Conservation (phyloP, 768 basidiomycete genomes). For the Rhizopogon vesiculosus region DNA sequence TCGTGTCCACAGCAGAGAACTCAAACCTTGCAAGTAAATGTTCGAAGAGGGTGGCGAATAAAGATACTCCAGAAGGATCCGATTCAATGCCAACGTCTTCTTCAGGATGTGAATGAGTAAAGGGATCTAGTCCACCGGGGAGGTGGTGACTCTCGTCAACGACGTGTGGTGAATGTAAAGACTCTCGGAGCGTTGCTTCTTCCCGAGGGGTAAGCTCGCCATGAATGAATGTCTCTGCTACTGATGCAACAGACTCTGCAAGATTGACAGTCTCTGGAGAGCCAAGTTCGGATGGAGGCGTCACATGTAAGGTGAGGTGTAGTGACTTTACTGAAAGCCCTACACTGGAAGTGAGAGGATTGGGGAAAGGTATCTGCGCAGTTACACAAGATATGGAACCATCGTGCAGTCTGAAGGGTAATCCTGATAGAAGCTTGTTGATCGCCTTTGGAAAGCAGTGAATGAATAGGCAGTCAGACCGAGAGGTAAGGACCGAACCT, state of each 20-base stretch:
- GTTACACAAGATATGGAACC: slow-evolving; percentile 74
- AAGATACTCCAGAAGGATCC: slow-evolving; percentile 72
- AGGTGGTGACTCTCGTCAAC: slow-evolving; percentile 40
- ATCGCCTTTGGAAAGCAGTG: slow-evolving; percentile 54
- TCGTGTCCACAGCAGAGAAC: slow-evolving; percentile 66
- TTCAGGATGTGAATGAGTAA: slow-evolving; percentile 26
- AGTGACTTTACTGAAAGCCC: slow-evolving; percentile 66
- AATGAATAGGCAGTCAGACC: slow-evolving; percentile 8
- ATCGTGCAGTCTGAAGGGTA: slow-evolving; percentile 65
- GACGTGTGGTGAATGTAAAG: slow-evolving; percentile 43
- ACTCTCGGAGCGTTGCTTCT: slow-evolving; percentile 65
- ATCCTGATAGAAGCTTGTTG: slow-evolving; percentile 57
- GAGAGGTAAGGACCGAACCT: slow-evolving; percentile 43
- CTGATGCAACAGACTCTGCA: slow-evolving; percentile 75
- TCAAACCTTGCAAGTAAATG: slow-evolving; percentile 74
- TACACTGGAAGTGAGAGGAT: slow-evolving; percentile 71
- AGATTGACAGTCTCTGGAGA: slow-evolving; percentile 37
- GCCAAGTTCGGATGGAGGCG: slow-evolving; percentile 7
- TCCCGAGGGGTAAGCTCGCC: slow-evolving; percentile 73
- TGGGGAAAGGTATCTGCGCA: slow-evolving; percentile 81
- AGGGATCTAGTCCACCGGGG: slow-evolving; percentile 68
- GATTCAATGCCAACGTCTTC: slow-evolving; percentile 32
- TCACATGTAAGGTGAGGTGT: slow-evolving; percentile 59
- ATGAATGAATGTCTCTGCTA: slow-evolving; percentile 84
- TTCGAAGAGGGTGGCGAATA: slow-evolving; percentile 79